phyloP scores from a whole-genome alignment of 345 rosid species.

The Euphorbia peplus region DNA sequence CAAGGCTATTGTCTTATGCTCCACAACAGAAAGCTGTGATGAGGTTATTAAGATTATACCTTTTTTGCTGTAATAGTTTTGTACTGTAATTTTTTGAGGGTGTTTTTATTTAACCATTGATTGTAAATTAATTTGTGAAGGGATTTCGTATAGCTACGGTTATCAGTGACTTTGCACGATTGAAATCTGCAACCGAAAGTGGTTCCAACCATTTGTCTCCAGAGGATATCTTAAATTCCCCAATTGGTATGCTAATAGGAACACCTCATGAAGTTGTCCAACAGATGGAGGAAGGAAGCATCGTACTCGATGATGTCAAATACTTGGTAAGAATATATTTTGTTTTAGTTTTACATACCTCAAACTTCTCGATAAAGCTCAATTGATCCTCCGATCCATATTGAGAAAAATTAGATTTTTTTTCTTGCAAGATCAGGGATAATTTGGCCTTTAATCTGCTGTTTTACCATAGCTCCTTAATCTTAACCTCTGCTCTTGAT shows the following conservation, averaged over 20 bases:
- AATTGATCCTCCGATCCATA: no score
- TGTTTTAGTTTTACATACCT: no score
- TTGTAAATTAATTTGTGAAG: not conserved
- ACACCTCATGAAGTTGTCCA: conserved; percentile 26
- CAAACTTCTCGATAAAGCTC: no score
- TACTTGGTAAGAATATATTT: conserved; percentile 37
- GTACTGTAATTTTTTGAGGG: not conserved
- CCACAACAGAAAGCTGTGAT: not conserved
- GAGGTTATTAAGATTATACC: not conserved
- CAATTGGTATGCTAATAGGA: conserved; percentile 11
- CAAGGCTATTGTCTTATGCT: conserved; percentile 3
- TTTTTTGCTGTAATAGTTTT: not conserved
- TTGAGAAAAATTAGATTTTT: no score
- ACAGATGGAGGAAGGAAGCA: conserved; percentile 29
- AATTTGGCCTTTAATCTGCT: no score
- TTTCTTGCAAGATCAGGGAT: no score
- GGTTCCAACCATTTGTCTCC: not conserved
- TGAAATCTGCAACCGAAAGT: not conserved
- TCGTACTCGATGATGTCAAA: conserved; percentile 23
- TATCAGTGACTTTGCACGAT: conserved; percentile 3
- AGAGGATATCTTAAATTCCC: not conserved
- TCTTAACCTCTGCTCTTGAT: not conserved
- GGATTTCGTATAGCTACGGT: conserved; percentile 5
- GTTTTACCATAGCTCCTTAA: no score
- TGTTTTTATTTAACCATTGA: not conserved